phyloP scores from a whole-genome alignment of 2,329 filamentous ascomycete genomes.

The Ophiostoma quercus region DNA sequence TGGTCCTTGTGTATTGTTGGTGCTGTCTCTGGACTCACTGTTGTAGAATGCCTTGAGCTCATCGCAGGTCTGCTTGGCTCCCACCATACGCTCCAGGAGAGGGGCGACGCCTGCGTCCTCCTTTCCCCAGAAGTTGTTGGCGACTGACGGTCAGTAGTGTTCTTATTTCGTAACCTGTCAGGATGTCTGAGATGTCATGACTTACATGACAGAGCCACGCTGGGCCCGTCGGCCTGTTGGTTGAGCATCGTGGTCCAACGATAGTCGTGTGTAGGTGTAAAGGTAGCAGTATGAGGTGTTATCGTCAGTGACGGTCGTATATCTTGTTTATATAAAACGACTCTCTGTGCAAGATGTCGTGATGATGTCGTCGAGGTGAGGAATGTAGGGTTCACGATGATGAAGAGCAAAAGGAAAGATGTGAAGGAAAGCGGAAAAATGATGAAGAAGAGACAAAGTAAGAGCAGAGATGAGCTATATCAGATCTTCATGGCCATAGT shows the following conservation, averaged over 20 bases:
- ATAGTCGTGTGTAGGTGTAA: neutral
- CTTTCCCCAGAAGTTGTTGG: constrained; percentile 99
- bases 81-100: constrained; percentile 88
- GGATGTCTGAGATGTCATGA: neutral
- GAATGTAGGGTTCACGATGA: neutral
- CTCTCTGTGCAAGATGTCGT: neutral
- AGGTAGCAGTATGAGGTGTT: neutral
- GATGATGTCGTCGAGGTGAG: neutral
- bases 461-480: neutral
- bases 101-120: constrained; percentile 93
- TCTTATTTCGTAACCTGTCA: neutral
- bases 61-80: constrained; percentile 89
- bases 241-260: constrained; percentile 25
- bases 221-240: constrained; percentile 26
- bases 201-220: constrained; percentile 30
- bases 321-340: neutral
- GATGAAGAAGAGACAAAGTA: neutral
- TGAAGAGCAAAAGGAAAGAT: neutral
- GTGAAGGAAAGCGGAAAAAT: constrained; percentile 9
- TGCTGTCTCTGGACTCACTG: constrained; percentile 44
- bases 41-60: constrained; percentile 89
- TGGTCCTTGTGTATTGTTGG: neutral
- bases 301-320: neutral
- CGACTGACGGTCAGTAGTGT: constrained; percentile 53
- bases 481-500: neutral